These are phyloP conservation scores for Fusarium sp. DNA, from an alignment of 2,329 filamentous ascomycete species.

Conservation along the genomic window DNA sequence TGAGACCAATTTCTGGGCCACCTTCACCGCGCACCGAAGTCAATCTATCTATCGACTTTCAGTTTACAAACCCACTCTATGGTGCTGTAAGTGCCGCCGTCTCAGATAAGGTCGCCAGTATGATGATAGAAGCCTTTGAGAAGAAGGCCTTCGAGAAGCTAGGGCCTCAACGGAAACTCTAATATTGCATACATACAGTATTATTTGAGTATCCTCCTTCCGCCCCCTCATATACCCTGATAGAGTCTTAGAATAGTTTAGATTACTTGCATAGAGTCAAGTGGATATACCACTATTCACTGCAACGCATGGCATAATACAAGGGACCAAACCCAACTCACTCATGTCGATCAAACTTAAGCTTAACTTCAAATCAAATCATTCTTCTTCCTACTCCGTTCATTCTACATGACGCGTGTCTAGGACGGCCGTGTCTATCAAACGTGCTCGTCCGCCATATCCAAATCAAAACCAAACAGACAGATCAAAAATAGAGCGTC, in stretches of 20 bases:
- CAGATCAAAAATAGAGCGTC: conserved; percentile 36
- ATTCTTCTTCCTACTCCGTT: conserved; percentile 37
- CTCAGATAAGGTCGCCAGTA: conserved; percentile 83
- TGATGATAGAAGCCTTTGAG: conserved; percentile 96
- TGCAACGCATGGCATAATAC: background rate
- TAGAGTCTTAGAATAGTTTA: background rate
- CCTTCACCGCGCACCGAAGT: conserved; percentile 71
- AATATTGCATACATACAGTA: background rate
- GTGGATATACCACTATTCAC: background rate
- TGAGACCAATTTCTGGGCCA: conserved; percentile 58
- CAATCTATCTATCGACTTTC: conserved; percentile 79
- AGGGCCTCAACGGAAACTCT: conserved; percentile 31
- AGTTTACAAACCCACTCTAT: conserved; percentile 91
- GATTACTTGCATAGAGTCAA: background rate
- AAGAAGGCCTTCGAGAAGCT: conserved; percentile 71
- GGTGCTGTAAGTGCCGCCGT: conserved; percentile 83
- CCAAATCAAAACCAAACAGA: conserved; percentile 14
- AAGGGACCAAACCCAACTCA: background rate
- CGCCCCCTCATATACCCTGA: background rate
- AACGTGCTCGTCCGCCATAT: conserved; percentile 41
- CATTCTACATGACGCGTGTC: conserved; percentile 43
- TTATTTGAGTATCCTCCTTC: background rate
- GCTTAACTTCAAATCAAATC: conserved; percentile 26
- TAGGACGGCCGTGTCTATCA: conserved; percentile 43
- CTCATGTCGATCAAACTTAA: background rate